These are phyloP conservation scores for Solanum piurae DNA, from an alignment of 257 asterid genomes.

Conservation along the genomic window DNA sequence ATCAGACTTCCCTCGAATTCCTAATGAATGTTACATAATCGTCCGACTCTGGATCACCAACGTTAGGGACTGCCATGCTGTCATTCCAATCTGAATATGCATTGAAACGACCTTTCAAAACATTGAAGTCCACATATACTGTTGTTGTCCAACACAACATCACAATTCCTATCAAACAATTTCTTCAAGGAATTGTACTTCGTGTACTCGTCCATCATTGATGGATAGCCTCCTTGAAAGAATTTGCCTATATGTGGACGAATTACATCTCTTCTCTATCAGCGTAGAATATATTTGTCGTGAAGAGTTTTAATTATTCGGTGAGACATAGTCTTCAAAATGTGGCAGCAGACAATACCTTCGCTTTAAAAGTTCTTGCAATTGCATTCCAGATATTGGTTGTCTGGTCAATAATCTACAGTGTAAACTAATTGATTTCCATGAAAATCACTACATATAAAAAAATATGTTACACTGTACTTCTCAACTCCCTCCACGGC, in stretches of 20 bases:
- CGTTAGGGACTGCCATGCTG: too few relatives aligned
- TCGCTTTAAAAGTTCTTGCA: neutral
- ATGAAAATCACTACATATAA: neutral
- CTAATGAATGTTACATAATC: too few relatives aligned
- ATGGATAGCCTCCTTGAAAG: neutral
- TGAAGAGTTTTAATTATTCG: neutral
- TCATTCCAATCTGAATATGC: neutral
- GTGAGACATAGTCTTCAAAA: neutral
- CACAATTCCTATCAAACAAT: neutral
- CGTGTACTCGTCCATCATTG: neutral
- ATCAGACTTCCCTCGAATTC: too few relatives aligned
- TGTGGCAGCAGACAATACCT: neutral
- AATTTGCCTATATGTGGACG: neutral
- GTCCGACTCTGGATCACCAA: too few relatives aligned
- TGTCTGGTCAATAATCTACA: neutral
- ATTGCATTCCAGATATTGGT: neutral
- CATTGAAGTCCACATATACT: neutral
- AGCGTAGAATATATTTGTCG: neutral
- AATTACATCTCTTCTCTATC: neutral
- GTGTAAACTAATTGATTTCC: neutral
- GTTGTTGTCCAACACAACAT: neutral
- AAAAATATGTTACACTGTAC: neutral
- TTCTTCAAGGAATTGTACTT: neutral
- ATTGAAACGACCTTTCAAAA: neutral
- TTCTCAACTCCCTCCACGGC: neutral